Conservation (phyloP, 768 basidiomycete species). For the Kwoniella mangroviensis region DNA sequence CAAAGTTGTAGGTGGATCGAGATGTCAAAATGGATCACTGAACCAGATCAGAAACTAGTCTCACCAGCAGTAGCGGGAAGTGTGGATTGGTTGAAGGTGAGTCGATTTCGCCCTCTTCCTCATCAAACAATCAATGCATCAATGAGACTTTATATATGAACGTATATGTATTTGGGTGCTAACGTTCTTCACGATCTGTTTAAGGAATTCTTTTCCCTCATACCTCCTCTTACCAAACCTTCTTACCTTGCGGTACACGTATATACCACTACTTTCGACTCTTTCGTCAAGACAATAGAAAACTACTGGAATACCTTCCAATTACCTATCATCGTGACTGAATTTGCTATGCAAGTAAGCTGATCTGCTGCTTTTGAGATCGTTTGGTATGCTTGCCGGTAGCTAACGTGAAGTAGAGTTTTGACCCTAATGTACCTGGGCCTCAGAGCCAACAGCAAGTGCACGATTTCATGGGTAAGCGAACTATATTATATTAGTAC, state of each 20-base stretch:
- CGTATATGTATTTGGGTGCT: too few species aligned
- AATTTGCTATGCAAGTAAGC: slow-evolving; percentile 49
- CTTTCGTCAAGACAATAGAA: slow-evolving; percentile 36
- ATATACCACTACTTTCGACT: slow-evolving; percentile 52
- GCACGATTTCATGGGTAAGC: slow-evolving; percentile 53
- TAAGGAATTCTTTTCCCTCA: slow-evolving; percentile 38
- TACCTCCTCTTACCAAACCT: slow-evolving; percentile 29
- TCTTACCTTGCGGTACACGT: slow-evolving; percentile 46
- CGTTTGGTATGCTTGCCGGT: neutral
- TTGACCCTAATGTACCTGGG: slow-evolving; percentile 42
- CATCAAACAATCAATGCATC: too few species aligned
- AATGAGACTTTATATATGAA: too few species aligned
- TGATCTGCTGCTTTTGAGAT: neutral
- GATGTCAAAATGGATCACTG: slow-evolving; percentile 31
- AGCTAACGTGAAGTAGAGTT: slow-evolving; percentile 30
- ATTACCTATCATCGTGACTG: slow-evolving; percentile 44
- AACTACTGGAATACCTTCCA: slow-evolving; percentile 33
- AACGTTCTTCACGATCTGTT: too few species aligned
- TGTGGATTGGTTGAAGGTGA: slow-evolving; percentile 43
- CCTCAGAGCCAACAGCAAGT: slow-evolving; percentile 45
- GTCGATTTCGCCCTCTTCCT: neutral
- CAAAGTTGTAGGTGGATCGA: slow-evolving; percentile 35
- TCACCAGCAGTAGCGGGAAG: slow-evolving; percentile 46
- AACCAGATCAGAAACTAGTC: slow-evolving; percentile 31
- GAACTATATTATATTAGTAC: neutral